phyloP scores from a whole-genome alignment of 139 green algal genomes.

The Coccomyxa sp. region DNA sequence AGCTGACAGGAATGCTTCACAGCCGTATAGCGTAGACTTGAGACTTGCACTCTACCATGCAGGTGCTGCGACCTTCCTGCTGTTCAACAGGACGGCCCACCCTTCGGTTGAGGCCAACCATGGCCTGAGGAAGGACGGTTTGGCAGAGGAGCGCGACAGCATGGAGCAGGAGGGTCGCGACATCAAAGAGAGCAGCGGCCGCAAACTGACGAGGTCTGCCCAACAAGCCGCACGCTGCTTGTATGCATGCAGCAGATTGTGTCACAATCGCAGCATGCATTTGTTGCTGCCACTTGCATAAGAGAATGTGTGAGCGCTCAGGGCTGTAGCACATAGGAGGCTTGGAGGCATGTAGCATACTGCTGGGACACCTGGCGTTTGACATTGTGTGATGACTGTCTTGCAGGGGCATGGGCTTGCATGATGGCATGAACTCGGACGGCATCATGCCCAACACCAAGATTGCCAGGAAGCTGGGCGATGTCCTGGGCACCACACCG shows the following conservation, averaged over 20 bases:
- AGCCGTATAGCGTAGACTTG: neutral
- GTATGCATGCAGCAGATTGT: neutral
- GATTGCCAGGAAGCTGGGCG: conserved; percentile 17
- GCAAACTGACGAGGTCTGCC: neutral
- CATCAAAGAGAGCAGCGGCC: neutral
- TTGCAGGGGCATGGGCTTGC: neutral
- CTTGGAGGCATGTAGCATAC: neutral
- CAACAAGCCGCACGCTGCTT: neutral
- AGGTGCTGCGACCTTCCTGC: conserved; percentile 8
- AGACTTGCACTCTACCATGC: neutral
- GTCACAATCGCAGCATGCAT: neutral
- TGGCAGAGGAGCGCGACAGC: neutral
- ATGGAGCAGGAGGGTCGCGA: neutral
- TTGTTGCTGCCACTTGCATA: neutral
- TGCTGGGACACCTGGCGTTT: neutral
- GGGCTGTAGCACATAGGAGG: neutral
- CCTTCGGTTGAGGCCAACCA: neutral
- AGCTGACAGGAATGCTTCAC: neutral
- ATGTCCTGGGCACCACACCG: neutral
- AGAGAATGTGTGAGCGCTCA: neutral
- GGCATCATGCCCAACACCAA: conserved; percentile 9
- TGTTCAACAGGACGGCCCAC: conserved; percentile 1
- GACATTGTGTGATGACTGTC: neutral
- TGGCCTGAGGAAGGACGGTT: neutral
- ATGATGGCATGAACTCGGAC: neutral